Conservation (phyloP, 495 filamentous ascomycete species). For the Penicillium bialowiezense region DNA sequence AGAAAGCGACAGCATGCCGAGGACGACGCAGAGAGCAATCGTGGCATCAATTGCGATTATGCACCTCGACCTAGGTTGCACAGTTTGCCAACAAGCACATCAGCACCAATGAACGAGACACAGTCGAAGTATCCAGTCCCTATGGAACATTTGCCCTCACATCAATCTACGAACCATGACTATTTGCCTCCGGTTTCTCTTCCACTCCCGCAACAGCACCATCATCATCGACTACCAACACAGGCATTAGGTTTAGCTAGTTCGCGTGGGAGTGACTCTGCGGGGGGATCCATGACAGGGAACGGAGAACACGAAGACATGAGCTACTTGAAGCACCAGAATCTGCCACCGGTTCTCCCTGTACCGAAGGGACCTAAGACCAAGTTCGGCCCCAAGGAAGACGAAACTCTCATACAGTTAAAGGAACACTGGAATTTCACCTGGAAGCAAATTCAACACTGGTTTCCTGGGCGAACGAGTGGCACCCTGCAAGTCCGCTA, state of each 20-base stretch:
- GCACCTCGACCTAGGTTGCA: conserved; percentile 16
- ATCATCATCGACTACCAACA: conserved; percentile 71
- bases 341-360: conserved; percentile 77
- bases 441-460: conserved; percentile 95
- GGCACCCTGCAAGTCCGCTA: conserved; percentile 91
- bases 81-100: conserved; percentile 27
- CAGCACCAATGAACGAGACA: conserved; percentile 21
- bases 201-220: conserved; percentile 55
- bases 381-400: conserved; percentile 27
- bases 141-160: conserved; percentile 23
- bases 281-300: conserved; percentile 7
- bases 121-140: conserved; percentile 34
- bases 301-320: conserved; percentile 32
- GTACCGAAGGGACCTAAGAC: conserved; percentile 41
- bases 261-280: conserved; percentile 22
- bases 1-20: conserved; percentile 35
- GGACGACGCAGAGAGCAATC: conserved; percentile 21
- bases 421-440: conserved; percentile 91
- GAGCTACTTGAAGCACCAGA: conserved; percentile 74
- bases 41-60: conserved; percentile 11
- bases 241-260: conserved; percentile 46
- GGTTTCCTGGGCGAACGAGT: conserved; percentile 84
- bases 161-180: conserved; percentile 25
- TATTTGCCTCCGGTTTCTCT: conserved; percentile 25
- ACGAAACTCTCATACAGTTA: conserved; percentile 76